Percentiles rank a stretch among this genome's conserved stretches.
Evolutionary conservation across 2,329 filamentous ascomycete genomes (phyloP).

Genomic region (Clarireedia monteithiana): DNA sequence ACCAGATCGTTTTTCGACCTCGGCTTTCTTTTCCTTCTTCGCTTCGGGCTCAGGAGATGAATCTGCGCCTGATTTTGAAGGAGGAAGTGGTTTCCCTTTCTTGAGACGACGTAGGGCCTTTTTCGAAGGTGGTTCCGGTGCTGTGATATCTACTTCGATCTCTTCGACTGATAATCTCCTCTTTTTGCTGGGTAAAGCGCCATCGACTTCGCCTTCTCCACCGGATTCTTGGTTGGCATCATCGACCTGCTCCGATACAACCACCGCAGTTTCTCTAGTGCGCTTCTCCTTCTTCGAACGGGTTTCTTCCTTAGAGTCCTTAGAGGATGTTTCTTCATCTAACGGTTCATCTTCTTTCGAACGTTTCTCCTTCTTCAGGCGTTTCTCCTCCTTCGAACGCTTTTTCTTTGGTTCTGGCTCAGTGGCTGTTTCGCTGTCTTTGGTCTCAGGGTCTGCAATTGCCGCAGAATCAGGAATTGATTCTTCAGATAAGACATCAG

Average conservation of each 20-base stretch:
- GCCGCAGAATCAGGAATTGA: background rate
- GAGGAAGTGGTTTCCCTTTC: conserved; percentile 58
- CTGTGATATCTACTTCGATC: conserved; percentile 80
- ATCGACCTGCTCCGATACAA: background rate
- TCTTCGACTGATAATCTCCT: conserved; percentile 62
- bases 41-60: conserved; percentile 32
- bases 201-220: conserved; percentile 5
- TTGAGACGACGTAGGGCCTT: conserved; percentile 85
- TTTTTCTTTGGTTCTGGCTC: conserved; percentile 6
- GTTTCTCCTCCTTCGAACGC: background rate
- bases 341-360: background rate
- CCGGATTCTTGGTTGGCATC: background rate
- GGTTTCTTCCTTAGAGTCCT: background rate
- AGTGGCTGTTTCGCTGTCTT: background rate
- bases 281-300: background rate
- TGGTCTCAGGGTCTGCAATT: background rate
- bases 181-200: conserved; percentile 41
- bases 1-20: conserved; percentile 57
- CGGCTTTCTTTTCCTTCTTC: conserved; percentile 30
- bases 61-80: conserved; percentile 37
- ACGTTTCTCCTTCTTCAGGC: background rate
- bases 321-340: background rate
- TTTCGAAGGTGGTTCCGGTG: conserved; percentile 93
- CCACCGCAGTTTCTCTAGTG: background rate
- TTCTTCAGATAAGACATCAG: conserved; percentile 8